A percentile compares a stretch with the other conserved stretches of the same genome.
These are phyloP conservation scores for Trametes sp. DNA, from an alignment of 1,284 basidiomycete genomes.

Conservation along the genomic window DNA sequence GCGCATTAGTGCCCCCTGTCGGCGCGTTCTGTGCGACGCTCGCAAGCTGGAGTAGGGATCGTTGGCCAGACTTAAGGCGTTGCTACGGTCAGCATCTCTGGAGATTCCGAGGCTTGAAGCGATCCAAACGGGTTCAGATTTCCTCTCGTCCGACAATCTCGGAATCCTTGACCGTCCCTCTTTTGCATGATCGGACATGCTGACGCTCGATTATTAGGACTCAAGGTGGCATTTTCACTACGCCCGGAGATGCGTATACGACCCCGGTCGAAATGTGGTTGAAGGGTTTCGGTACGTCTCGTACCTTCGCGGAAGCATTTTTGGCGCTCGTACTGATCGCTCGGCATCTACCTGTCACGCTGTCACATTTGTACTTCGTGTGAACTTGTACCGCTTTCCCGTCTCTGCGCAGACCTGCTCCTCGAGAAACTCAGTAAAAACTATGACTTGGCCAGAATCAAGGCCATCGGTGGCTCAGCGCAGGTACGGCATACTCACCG, in stretches of 20 bases:
- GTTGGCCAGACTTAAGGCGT: too few species aligned
- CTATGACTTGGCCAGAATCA: constrained; percentile 71
- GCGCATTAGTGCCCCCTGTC: too few species aligned
- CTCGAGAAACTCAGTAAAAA: constrained; percentile 75
- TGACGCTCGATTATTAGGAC: constrained; percentile 57
- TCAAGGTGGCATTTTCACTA: constrained; percentile 84
- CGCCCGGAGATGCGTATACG: constrained; percentile 83
- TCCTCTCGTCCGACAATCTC: not conserved
- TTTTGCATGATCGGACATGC: not conserved
- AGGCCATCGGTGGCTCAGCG: constrained; percentile 76
- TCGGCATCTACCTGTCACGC: constrained; percentile 38
- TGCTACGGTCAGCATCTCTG: too few species aligned
- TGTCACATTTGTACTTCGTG: constrained; percentile 26
- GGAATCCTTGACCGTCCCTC: not conserved
- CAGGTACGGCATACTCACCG: constrained; percentile 53
- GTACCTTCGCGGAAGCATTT: constrained; percentile 54
- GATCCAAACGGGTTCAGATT: not conserved
- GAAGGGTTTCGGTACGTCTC: constrained; percentile 74
- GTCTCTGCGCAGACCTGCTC: constrained; percentile 60
- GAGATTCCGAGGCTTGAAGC: not conserved
- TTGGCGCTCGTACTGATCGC: constrained; percentile 37
- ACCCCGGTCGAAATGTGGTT: constrained; percentile 89
- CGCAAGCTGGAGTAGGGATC: too few species aligned
- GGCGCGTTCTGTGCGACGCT: too few species aligned
- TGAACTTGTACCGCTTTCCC: constrained; percentile 1